Conservation (phyloP, 2,329 filamentous ascomycete species). For the Penicillium thymicola region DNA sequence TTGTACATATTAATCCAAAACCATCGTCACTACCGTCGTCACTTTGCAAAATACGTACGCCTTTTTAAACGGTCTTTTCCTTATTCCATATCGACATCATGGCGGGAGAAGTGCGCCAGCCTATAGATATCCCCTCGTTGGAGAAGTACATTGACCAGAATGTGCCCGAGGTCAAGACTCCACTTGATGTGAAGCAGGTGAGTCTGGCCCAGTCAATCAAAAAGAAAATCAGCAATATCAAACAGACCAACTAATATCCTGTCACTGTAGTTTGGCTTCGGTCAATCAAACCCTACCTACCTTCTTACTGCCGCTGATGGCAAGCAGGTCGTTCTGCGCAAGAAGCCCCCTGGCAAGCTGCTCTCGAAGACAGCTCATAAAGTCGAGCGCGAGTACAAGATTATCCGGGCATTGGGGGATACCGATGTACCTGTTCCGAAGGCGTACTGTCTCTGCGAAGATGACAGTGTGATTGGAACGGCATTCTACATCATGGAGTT, state of each 20-base stretch:
- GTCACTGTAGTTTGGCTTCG: slow-evolving; percentile 76
- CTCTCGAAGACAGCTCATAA: slow-evolving; percentile 92
- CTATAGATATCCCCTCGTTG: slow-evolving; percentile 76
- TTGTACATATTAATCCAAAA: background rate
- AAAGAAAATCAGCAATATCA: background rate
- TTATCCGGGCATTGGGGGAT: slow-evolving; percentile 75
- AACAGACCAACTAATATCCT: background rate
- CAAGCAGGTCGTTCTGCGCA: slow-evolving; percentile 80
- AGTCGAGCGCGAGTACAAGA: slow-evolving; percentile 91
- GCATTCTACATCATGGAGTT: slow-evolving; percentile 98
- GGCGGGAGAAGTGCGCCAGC: slow-evolving; percentile 86
- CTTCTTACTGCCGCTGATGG: slow-evolving; percentile 72
- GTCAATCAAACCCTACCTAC: slow-evolving; percentile 97
- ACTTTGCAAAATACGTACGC: background rate
- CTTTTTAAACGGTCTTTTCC: background rate
- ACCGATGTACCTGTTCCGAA: slow-evolving; percentile 85
- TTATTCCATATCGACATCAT: slow-evolving; percentile 44
- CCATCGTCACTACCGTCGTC: background rate
- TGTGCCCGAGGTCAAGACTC: slow-evolving; percentile 79
- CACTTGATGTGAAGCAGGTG: slow-evolving; percentile 87
- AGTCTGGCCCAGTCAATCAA: slow-evolving; percentile 15
- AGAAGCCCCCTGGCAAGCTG: slow-evolving; percentile 94
- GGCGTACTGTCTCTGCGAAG: slow-evolving; percentile 81
- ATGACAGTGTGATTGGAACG: slow-evolving; percentile 74
- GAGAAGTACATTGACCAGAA: slow-evolving; percentile 72